A percentile compares a stretch with the other conserved stretches of the same genome.
Evolutionary conservation across 768 basidiomycete genomes (phyloP).

Genomic region (Lactarius vividus): DNA sequence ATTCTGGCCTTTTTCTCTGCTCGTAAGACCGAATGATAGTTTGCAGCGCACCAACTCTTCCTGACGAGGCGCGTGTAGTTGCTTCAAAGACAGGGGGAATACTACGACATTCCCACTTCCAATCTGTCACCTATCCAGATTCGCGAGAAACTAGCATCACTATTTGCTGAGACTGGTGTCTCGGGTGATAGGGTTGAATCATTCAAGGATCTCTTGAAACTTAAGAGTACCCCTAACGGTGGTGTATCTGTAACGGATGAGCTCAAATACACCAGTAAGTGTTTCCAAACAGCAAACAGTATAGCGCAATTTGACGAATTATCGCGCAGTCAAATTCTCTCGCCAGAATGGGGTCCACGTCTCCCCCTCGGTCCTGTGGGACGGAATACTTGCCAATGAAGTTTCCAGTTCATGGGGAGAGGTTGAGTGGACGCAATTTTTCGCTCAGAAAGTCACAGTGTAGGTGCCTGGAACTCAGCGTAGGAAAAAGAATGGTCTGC

Average conservation of each 20-base stretch:
- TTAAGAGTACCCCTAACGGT: constrained; percentile 69
- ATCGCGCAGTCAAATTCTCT: constrained; percentile 75
- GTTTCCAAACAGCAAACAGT: background rate
- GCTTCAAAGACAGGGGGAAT: constrained; percentile 73
- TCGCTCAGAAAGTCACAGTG: constrained; percentile 52
- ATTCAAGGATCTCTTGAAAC: constrained; percentile 59
- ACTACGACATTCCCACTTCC: constrained; percentile 72
- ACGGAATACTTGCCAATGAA: constrained; percentile 68
- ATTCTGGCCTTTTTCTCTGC: constrained; percentile 76
- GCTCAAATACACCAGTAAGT: constrained; percentile 84
- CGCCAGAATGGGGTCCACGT: constrained; percentile 93
- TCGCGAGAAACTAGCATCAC: constrained; percentile 64
- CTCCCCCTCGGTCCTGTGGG: constrained; percentile 78
- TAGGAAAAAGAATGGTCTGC: background rate
- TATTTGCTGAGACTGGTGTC: constrained; percentile 52
- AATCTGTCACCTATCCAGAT: constrained; percentile 66
- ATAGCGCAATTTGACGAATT: background rate
- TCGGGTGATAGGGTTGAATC: constrained; percentile 47
- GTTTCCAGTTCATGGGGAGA: constrained; percentile 82
- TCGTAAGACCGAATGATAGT: constrained; percentile 40
- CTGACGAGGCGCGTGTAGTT: constrained; percentile 45
- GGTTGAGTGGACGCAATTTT: constrained; percentile 76
- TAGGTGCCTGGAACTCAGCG: constrained; percentile 32
- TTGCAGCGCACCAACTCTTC: background rate
- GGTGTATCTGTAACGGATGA: constrained; percentile 82